Evolutionary conservation across 1,284 basidiomycete genomes (phyloP), one percentile per base, ranked within the genome.

Genomic region (Sanguinoderma infundibulare): DNA sequence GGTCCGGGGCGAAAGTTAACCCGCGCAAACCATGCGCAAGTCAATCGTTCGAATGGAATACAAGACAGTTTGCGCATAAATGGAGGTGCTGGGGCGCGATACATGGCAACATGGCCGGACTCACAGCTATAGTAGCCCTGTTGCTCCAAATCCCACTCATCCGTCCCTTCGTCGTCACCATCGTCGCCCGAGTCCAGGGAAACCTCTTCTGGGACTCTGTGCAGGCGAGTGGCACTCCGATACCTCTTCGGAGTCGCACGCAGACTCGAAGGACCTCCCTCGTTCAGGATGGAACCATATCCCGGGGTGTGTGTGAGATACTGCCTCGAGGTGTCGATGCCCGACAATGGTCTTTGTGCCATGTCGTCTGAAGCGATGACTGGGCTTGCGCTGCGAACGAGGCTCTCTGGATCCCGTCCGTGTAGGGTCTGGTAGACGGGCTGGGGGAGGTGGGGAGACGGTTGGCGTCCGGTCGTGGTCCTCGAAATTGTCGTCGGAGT

Each of bases 61-160:
- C n/a, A n/a, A n/a, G n/a, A n/a, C n/a, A n/a, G n/a, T n/a, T n/a
- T n/a, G n/a, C n/a, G n/a, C n/a, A n/a, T n/a, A n/a, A n/a, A n/a
- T n/a, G n/a, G n/a, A n/a, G n/a, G n/a, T n/a, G n/a, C n/a, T n/a
- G n/a, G n/a, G n/a, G n/a, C n/a, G n/a, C n/a, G n/a, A n/a, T n/a
- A n/a, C n/a, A n/a, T 15, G 10, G 20, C 2, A 8, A 54, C 20
- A 32, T 34, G 9, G 30, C 24, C 9, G 53, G 4, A 71, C 77
- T 55, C 65, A 87, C 88, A 89, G 64, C 77, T 70, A 67, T 87
- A 90, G 35, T 89, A 70, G 0, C 89, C 89, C 54, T 83, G 79
- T 61, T 80, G 79, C 59, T 82, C 85, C 53, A 91, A 71, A 59
- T 83, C 80, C 74, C 83, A 82, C 52, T 88, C 84, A n/a, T 66